A percentile compares a stretch with the other conserved stretches of the same genome.
Evolutionary conservation across 805 yeast species (phyloP).

Genomic region (Barnettozyma sucrosica): DNA sequence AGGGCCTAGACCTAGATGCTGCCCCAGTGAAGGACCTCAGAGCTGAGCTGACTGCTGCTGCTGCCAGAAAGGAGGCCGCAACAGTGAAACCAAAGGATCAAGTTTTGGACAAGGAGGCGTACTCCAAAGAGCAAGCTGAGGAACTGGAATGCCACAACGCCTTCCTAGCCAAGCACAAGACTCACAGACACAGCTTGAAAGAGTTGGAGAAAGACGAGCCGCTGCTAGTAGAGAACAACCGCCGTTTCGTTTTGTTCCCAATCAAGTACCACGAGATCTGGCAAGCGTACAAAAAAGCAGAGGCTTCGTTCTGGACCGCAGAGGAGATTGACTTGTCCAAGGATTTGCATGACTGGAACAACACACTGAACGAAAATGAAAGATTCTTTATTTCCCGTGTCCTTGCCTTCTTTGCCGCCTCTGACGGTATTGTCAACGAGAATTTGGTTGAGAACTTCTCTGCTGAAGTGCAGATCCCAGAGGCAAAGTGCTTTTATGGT

Average conservation of each 20-base stretch:
- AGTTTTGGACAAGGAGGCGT: constrained; percentile 5
- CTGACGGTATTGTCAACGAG: constrained; percentile 97
- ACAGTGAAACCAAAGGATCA: constrained; percentile 14
- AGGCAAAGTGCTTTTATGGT: constrained; percentile 98
- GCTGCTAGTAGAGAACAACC: constrained; percentile 72
- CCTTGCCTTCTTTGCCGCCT: constrained; percentile 96
- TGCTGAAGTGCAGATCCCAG: constrained; percentile 95
- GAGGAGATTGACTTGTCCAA: constrained; percentile 96
- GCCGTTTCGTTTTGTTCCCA: constrained; percentile 91
- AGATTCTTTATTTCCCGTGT: constrained; percentile 88
- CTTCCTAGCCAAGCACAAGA: constrained; percentile 56
- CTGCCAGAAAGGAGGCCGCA: constrained; percentile 31
- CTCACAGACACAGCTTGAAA: constrained; percentile 69
- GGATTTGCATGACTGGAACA: constrained; percentile 90
- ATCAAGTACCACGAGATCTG: constrained; percentile 95
- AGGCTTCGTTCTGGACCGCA: constrained; percentile 99
- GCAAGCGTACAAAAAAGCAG: constrained; percentile 98
- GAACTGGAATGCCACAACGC: constrained; percentile 39
- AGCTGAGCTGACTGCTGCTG: constrained; percentile 36
- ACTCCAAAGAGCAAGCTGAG: constrained; percentile 9
- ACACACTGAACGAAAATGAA: constrained; percentile 83
- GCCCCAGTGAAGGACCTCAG: constrained; percentile 40
- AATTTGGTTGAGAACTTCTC: constrained; percentile 95
- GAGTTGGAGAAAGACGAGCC: constrained; percentile 86
- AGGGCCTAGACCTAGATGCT: constrained; percentile 41